These are phyloP conservation scores for Apiospora pterosperma DNA, from an alignment of 2,329 filamentous ascomycete species.

Conservation along the genomic window DNA sequence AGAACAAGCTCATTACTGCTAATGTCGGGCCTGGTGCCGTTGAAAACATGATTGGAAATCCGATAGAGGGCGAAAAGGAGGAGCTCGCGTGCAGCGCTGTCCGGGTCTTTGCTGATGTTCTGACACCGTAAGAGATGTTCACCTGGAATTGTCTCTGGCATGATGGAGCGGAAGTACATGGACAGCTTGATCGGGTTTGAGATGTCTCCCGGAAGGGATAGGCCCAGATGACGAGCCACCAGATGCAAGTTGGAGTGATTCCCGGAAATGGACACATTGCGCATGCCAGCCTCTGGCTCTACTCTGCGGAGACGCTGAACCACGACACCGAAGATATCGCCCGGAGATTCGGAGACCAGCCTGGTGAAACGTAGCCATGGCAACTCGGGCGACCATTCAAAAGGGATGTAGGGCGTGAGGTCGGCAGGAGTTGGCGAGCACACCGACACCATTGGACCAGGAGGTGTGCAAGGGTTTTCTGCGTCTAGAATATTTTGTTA, in stretches of 20 bases:
- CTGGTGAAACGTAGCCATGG: not conserved
- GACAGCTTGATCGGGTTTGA: not conserved
- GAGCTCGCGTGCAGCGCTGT: not conserved
- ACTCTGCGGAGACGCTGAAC: not conserved
- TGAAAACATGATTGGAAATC: not conserved
- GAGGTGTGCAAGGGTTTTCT: not conserved
- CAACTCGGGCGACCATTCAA: not conserved
- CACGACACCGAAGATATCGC: not conserved
- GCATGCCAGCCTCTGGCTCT: too few species aligned
- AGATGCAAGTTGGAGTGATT: not conserved
- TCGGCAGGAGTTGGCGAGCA: not conserved
- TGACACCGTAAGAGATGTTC: not conserved
- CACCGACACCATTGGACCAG: not conserved
- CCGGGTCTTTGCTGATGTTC: not conserved
- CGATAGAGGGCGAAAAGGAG: not conserved
- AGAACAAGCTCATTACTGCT: not conserved
- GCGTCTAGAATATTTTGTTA: not conserved
- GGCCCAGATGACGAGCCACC: not conserved
- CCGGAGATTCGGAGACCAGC: not conserved
- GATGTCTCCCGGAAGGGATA: not conserved
- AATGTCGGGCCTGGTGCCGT: not conserved
- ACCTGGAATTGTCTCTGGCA: not conserved
- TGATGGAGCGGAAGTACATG: not conserved
- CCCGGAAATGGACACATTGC: not conserved
- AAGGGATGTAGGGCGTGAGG: fast-evolving